Percentiles rank a stretch among this genome's conserved stretches.
phyloP scores from a whole-genome alignment of 2,329 filamentous ascomycete species.

The Diplodia mutila region DNA sequence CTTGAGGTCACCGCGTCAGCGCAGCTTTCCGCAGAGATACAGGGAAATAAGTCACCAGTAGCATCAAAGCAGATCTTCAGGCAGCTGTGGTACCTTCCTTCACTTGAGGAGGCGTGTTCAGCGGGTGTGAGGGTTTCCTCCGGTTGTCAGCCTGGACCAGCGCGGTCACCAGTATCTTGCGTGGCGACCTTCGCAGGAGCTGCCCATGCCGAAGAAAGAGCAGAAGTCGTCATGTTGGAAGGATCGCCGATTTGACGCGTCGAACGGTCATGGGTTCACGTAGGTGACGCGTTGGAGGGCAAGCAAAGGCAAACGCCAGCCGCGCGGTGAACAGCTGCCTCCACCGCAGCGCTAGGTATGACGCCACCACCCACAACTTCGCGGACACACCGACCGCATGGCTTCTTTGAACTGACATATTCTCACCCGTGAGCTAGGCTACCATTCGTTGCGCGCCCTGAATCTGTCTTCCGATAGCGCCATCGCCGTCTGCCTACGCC shows the following conservation, averaged over 20 bases:
- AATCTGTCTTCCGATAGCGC: neutral
- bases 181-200: no score
- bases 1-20: neutral
- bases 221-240: neutral
- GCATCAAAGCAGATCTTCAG: neutral
- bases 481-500: neutral
- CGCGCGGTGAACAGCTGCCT: neutral
- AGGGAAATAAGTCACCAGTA: neutral
- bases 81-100: neutral
- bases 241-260: neutral
- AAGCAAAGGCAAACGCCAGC: neutral
- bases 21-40: neutral
- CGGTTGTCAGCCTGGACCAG: no score
- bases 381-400: neutral
- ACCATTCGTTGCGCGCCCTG: neutral
- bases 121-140: no score
- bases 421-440: neutral
- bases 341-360: neutral
- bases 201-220: neutral
- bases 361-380: neutral
- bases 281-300: neutral
- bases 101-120: neutral
- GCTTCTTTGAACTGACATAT: neutral
- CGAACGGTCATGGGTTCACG: neutral
- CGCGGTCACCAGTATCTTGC: no score